phyloP scores from a whole-genome alignment of 345 rosid genomes.

The Boechera divaricarpa region DNA sequence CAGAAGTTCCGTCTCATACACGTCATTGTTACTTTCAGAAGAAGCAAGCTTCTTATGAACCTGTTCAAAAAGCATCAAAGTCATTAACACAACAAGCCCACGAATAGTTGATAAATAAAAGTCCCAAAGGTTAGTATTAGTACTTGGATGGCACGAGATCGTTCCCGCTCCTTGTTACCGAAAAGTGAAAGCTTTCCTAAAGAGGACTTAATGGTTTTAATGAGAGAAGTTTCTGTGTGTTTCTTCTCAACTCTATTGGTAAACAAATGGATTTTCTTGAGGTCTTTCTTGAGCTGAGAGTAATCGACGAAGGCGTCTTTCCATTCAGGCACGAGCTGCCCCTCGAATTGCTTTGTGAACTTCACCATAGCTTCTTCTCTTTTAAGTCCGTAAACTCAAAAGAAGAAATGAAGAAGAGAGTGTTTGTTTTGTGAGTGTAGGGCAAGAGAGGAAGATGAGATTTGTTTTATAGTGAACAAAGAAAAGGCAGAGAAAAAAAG shows the following conservation, averaged over 20 bases:
- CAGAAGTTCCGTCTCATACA: constrained; percentile 83
- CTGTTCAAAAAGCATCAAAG: constrained; percentile 45
- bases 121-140: not conserved
- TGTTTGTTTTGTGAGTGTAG: constrained; percentile 50
- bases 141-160: constrained; percentile 77
- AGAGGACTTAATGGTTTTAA: constrained; percentile 52
- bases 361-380: constrained; percentile 64
- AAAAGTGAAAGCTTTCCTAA: constrained; percentile 54
- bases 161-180: constrained; percentile 51
- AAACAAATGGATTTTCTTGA: constrained; percentile 63
- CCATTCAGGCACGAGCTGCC: constrained; percentile 98
- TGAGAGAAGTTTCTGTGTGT: constrained; percentile 37
- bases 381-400: constrained; percentile 30
- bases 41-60: constrained; percentile 80
- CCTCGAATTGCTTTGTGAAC: constrained; percentile 87
- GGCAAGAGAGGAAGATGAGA: constrained; percentile 44
- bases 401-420: constrained; percentile 24
- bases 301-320: constrained; percentile 97
- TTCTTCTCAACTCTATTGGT: constrained; percentile 34
- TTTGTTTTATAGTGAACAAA: constrained; percentile 57
- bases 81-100: constrained; percentile 11
- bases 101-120: not conserved
- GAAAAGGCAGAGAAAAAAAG: constrained; percentile 27
- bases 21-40: constrained; percentile 64
- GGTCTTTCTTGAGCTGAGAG: constrained; percentile 84